Evolutionary conservation across 2,329 filamentous ascomycete genomes (phyloP).

Genomic region (Ascochyta clinopodiicola): DNA sequence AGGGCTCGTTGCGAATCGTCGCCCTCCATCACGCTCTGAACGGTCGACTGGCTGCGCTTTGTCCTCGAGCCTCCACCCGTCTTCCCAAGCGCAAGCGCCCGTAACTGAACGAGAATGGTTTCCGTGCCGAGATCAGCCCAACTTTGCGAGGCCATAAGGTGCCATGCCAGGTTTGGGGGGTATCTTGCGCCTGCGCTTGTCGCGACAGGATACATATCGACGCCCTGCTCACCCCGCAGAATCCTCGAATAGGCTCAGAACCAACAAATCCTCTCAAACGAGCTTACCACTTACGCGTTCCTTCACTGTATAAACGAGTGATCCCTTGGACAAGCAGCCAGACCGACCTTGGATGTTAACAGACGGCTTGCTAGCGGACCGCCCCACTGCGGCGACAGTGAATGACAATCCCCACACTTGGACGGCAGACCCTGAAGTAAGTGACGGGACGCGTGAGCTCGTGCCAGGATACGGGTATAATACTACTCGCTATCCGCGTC

Average conservation of each 20-base stretch:
- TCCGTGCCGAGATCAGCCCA: constrained; percentile 36
- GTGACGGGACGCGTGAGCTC: constrained; percentile 36
- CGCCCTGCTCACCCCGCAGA: constrained; percentile 33
- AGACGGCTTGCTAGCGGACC: constrained; percentile 36
- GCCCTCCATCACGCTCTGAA: constrained; percentile 35
- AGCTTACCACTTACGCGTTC: constrained; percentile 19
- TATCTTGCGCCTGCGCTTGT: constrained; percentile 33
- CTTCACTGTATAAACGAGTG: constrained; percentile 26
- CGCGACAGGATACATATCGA: constrained; percentile 43
- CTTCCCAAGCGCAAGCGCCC: constrained; percentile 48
- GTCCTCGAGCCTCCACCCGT: constrained; percentile 41
- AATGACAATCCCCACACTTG: constrained; percentile 38
- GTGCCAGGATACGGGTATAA: constrained; percentile 34
- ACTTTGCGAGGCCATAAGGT: constrained; percentile 34
- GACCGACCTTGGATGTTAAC: constrained; percentile 28
- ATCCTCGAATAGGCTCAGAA: constrained; percentile 32
- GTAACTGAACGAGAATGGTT: constrained; percentile 36
- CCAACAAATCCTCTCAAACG: constrained; percentile 32
- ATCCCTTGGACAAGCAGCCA: constrained; percentile 26
- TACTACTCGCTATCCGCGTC: constrained; percentile 30
- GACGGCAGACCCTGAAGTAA: constrained; percentile 34
- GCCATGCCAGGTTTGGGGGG: constrained; percentile 28
- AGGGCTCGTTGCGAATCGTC: constrained; percentile 45
- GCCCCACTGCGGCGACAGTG: constrained; percentile 42
- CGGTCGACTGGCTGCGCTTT: constrained; percentile 41